Evolutionary conservation across 345 rosid genomes (phyloP).

Genomic region (Salix arbutifolia): DNA sequence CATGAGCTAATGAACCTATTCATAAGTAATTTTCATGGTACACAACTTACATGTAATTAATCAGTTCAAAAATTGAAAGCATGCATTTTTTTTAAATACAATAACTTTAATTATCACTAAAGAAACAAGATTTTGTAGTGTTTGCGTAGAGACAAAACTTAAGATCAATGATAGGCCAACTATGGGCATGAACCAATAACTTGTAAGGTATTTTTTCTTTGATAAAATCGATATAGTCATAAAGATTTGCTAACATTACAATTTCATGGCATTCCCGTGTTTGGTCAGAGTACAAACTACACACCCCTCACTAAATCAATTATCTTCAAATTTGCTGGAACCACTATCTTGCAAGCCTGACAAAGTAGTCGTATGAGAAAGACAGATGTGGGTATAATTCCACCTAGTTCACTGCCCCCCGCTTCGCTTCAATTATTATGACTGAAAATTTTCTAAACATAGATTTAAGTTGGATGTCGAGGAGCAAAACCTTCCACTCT

Average conservation of each 20-base stretch:
- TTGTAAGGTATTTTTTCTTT: background rate
- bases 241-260: background rate
- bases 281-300: background rate
- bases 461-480: no score
- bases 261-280: background rate
- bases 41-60: no score
- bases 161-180: slow-evolving; percentile 1
- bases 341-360: slow-evolving; percentile 25
- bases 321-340: slow-evolving; percentile 3
- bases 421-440: slow-evolving; percentile 3
- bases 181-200: background rate
- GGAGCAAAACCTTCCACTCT: background rate
- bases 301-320: no score
- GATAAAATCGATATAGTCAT: background rate
- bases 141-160: background rate
- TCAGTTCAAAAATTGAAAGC: no score
- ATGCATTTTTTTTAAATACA: no score
- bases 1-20: no score
- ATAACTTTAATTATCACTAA: background rate
- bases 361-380: slow-evolving; percentile 14
- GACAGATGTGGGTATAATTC: slow-evolving; percentile 15
- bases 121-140: no score
- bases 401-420: background rate
- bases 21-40: no score
- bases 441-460: no score